A percentile compares a stretch with the other conserved stretches of the same genome.
Evolutionary conservation across 257 asterid genomes (phyloP).

Genomic region (Capsicum pubescens): DNA sequence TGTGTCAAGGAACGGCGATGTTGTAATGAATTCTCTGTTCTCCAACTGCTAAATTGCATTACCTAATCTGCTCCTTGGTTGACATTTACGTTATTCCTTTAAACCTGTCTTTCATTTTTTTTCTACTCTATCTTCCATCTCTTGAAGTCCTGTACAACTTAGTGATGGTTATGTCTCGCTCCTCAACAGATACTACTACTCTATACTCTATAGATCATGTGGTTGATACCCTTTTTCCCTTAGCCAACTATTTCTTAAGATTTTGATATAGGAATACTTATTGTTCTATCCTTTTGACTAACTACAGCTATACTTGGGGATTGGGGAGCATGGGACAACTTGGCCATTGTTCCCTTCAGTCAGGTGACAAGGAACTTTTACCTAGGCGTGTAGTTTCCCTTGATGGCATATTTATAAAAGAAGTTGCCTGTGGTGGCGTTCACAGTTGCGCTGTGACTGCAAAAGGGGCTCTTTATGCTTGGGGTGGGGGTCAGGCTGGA

Average conservation of each 20-base stretch:
- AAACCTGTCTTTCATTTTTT: no score
- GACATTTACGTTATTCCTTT: no score
- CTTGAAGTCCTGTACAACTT: not conserved
- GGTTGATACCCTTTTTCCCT: not conserved
- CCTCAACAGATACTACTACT: not conserved
- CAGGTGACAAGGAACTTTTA: slow-evolving; percentile 76
- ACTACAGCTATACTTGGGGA: slow-evolving; percentile 94
- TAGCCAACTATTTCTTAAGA: not conserved
- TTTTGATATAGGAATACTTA: not conserved
- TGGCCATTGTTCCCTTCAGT: slow-evolving; percentile 91
- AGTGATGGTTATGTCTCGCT: not conserved
- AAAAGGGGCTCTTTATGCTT: slow-evolving; percentile 86
- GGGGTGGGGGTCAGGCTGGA: slow-evolving; percentile 97
- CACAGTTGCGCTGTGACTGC: slow-evolving; percentile 89
- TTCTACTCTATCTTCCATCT: not conserved
- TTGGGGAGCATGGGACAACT: slow-evolving; percentile 98
- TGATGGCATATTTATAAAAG: slow-evolving; percentile 62
- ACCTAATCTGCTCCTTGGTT: no score
- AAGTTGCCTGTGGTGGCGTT: slow-evolving; percentile 89
- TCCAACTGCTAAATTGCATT: no score
- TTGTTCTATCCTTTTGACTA: slow-evolving; percentile 14
- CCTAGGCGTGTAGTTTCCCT: slow-evolving; percentile 89
- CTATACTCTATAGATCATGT: not conserved
- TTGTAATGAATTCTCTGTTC: no score
- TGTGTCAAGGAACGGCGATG: no score